phyloP scores from a whole-genome alignment of 129 eudicot genomes.

The Centaurea solstitialis region DNA sequence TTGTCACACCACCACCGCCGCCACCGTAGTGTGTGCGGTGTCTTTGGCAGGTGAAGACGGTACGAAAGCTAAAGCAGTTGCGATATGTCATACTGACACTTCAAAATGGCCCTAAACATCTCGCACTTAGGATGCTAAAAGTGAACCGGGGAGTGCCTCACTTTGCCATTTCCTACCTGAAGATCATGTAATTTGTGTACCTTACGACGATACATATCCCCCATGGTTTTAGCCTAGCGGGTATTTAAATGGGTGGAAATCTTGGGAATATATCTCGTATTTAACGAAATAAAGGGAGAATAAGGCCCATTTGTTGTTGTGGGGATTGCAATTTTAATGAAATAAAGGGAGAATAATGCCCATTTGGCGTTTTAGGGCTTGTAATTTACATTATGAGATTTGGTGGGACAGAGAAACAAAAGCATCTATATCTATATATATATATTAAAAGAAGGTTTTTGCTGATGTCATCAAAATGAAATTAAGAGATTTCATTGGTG shows the following conservation, averaged over 20 bases:
- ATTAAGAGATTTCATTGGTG: too few relatives aligned
- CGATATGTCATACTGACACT: conserved; percentile 72
- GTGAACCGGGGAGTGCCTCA: conserved; percentile 64
- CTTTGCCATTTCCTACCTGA: conserved; percentile 79
- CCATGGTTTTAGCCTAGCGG: not conserved
- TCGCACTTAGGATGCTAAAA: conserved; percentile 66
- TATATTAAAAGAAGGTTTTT: too few relatives aligned
- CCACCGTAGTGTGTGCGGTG: conserved; percentile 38
- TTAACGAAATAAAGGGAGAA: conserved; percentile 2
- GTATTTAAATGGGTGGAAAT: not conserved
- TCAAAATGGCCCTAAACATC: conserved; percentile 62
- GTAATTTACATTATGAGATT: conserved; percentile 21
- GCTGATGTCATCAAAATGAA: too few relatives aligned
- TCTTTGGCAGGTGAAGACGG: conserved; percentile 51
- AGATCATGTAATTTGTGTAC: conserved; percentile 70
- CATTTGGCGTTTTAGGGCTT: conserved; percentile 27
- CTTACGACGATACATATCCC: conserved; percentile 18
- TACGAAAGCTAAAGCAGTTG: conserved; percentile 54
- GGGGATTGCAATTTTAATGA: too few relatives aligned
- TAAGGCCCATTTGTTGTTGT: conserved; percentile 32
- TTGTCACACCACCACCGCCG: conserved; percentile 49
- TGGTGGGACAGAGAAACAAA: too few relatives aligned
- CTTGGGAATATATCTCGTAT: not conserved
- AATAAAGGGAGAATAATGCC: conserved; percentile 20
- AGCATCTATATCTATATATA: too few relatives aligned